Evolutionary conservation across 441 rosid genomes (phyloP).

Genomic region (Raphanus hybrid): DNA sequence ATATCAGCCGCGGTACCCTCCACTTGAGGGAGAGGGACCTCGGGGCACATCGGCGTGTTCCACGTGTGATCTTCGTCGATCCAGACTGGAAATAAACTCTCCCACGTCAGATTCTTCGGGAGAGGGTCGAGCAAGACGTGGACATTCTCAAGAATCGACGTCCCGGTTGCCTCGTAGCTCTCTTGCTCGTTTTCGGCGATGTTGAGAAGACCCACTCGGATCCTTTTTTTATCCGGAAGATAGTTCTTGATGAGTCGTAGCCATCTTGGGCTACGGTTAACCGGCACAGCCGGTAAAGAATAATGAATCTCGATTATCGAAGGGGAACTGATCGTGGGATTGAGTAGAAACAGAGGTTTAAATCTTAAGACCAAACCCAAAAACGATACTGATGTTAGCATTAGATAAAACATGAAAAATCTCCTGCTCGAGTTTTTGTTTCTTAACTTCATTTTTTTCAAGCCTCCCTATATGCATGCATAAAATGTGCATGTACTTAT

Average conservation of each 20-base stretch:
- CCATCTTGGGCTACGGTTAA: conserved; percentile 48
- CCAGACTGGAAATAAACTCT: conserved; percentile 79
- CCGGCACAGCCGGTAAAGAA: conserved; percentile 13
- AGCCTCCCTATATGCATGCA: neutral
- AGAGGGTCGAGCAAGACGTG: conserved; percentile 51
- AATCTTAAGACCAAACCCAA: conserved; percentile 41
- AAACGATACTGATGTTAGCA: neutral
- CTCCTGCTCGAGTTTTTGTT: no score
- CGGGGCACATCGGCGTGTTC: conserved; percentile 56
- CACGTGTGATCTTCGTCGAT: conserved; percentile 59
- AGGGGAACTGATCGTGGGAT: conserved; percentile 34
- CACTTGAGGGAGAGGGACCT: conserved; percentile 64
- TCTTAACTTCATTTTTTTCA: neutral
- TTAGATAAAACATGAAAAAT: no score
- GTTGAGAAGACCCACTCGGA: conserved; percentile 60
- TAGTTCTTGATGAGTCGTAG: conserved; percentile 44
- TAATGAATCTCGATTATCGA: conserved; percentile 25
- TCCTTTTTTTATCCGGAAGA: conserved; percentile 35
- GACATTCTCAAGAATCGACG: conserved; percentile 37
- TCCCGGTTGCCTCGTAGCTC: conserved; percentile 17
- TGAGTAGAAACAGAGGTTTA: conserved; percentile 34
- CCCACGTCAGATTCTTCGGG: conserved; percentile 50
- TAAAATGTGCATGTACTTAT: no score
- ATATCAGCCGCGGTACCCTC: conserved; percentile 44
- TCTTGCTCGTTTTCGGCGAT: conserved; percentile 24